phyloP scores from a whole-genome alignment of 179 eudicot genomes.

The Nepenthes alata region DNA sequence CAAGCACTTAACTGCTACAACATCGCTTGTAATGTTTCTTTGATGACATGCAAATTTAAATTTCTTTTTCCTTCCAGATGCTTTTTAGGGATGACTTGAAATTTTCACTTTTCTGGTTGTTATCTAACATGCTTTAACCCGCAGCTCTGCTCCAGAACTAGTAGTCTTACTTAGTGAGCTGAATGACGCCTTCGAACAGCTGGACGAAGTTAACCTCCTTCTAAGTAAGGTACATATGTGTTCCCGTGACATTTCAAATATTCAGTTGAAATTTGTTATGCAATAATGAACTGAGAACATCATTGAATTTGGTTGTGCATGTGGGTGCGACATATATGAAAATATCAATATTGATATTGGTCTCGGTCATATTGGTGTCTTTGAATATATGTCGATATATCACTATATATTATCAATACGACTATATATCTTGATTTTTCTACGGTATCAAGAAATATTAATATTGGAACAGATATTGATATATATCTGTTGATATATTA shows the following conservation, averaged over 20 bases:
- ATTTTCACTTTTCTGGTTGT: background rate
- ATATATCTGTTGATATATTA: no score
- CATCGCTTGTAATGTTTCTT: background rate
- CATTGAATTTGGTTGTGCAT: no score
- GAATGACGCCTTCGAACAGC: slow-evolving; percentile 53
- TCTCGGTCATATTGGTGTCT: no score
- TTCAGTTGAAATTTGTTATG: no score
- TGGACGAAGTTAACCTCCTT: slow-evolving; percentile 68
- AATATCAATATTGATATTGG: no score
- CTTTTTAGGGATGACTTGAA: background rate
- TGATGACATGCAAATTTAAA: background rate
- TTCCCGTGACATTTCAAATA: background rate
- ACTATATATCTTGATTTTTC: no score
- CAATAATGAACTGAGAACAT: no score
- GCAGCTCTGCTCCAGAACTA: slow-evolving; percentile 91
- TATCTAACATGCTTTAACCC: slow-evolving; percentile 6
- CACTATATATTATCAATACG: no score
- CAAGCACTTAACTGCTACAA: background rate
- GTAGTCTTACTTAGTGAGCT: slow-evolving; percentile 76
- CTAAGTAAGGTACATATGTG: slow-evolving; percentile 45
- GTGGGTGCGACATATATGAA: no score
- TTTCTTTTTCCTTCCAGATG: background rate
- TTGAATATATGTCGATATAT: no score
- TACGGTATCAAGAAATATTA: no score
- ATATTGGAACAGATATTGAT: no score